These are phyloP conservation scores for Cercis canadensis DNA, from an alignment of 306 rosid species.

Conservation along the genomic window DNA sequence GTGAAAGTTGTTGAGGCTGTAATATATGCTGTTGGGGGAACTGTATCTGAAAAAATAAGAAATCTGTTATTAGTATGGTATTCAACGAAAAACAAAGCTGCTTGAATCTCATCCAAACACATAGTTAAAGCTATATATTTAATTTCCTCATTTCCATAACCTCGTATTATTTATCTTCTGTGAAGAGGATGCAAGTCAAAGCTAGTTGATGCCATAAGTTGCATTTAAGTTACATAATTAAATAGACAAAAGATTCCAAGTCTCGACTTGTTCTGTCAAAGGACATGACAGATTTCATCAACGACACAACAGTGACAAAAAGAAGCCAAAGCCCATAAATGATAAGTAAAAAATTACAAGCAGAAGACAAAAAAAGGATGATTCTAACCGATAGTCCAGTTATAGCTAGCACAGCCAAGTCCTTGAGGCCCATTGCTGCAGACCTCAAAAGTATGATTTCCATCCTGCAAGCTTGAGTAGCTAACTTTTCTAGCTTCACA, in stretches of 20 bases:
- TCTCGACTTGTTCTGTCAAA: no score
- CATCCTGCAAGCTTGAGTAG: constrained; percentile 72
- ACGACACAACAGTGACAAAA: constrained; percentile 6
- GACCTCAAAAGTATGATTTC: constrained; percentile 75
- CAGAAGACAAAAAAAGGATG: constrained; percentile 39
- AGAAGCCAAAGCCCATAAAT: constrained; percentile 2
- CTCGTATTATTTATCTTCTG: constrained; percentile 6
- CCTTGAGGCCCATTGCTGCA: constrained; percentile 62
- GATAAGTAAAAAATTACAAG: constrained; percentile 8
- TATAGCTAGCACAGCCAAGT: constrained; percentile 64
- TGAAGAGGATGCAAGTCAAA: constrained; percentile 23
- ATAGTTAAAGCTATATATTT: constrained; percentile 3
- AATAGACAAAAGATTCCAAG: no score
- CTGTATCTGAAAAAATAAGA: constrained; percentile 65
- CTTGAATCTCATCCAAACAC: constrained; percentile 5
- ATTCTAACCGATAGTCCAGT: constrained; percentile 84
- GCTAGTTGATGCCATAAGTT: constrained; percentile 19
- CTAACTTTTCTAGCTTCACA: constrained; percentile 57
- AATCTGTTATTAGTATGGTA: constrained; percentile 16
- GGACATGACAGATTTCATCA: neutral
- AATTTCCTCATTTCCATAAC: constrained; percentile 12
- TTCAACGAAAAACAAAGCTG: constrained; percentile 6
- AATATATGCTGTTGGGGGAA: constrained; percentile 82
- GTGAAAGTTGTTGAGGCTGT: constrained; percentile 67
- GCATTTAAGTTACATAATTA: neutral